A percentile compares a stretch with the other conserved stretches of the same genome.
Conservation (phyloP, 2,329 filamentous ascomycete species). For the Plenodomus tracheiphilus region DNA sequence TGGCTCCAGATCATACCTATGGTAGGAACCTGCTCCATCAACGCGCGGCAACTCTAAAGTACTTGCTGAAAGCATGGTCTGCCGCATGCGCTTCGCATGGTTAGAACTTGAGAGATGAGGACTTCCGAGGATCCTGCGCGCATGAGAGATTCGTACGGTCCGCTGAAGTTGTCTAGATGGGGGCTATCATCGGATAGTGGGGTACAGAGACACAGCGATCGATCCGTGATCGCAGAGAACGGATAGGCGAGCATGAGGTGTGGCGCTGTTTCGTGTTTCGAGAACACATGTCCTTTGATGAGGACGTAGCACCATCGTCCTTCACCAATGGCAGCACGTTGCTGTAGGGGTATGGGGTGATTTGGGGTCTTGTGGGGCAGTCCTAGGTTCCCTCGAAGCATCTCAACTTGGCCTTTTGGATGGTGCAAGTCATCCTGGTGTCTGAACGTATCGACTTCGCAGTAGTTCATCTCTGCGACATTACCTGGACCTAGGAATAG, state of each 20-base stretch:
- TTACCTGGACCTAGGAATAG: slow-evolving; percentile 23
- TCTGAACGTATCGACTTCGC: slow-evolving; percentile 27
- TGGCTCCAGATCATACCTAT: neutral
- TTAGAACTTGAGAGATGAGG: neutral
- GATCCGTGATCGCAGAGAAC: slow-evolving; percentile 8
- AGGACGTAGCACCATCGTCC: slow-evolving; percentile 22
- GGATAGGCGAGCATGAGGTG: slow-evolving; percentile 19
- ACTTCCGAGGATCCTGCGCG: no score
- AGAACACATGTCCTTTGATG: slow-evolving; percentile 3
- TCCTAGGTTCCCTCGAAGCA: neutral
- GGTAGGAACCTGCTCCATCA: neutral
- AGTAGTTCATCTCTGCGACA: slow-evolving; percentile 16
- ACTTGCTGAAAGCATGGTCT: slow-evolving; percentile 8
- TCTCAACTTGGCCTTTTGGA: neutral
- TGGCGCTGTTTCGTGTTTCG: neutral
- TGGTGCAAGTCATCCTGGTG: neutral
- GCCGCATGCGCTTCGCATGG: neutral
- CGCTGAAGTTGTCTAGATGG: no score
- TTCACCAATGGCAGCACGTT: slow-evolving; percentile 11
- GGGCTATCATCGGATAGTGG: slow-evolving; percentile 13
- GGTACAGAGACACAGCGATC: slow-evolving; percentile 13
- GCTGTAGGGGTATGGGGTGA: neutral
- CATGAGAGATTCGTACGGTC: no score
- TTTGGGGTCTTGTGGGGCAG: neutral
- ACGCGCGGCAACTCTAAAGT: slow-evolving; percentile 3